Percentiles rank a stretch among this genome's conserved stretches.
Conservation (phyloP, 345 rosid species). For the Alliaria petiolata region DNA sequence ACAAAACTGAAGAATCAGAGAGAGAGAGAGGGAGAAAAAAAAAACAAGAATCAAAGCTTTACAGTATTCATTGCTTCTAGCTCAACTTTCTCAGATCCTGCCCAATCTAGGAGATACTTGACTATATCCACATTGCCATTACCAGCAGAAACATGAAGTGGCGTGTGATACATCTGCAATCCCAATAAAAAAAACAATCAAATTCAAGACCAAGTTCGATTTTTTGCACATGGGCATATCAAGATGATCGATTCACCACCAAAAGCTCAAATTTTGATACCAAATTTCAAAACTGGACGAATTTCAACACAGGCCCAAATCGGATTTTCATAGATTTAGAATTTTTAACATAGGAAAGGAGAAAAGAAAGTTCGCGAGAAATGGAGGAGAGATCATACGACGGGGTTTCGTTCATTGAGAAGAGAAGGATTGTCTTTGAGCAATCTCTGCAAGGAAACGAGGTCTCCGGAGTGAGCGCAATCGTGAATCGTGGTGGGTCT, state of each 20-base stretch:
- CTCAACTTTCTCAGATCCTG: slow-evolving; percentile 71
- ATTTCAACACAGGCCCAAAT: background rate
- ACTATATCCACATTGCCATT: slow-evolving; percentile 66
- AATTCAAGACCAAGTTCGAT: background rate
- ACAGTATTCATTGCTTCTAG: slow-evolving; percentile 89
- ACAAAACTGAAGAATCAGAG: background rate
- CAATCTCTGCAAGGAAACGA: slow-evolving; percentile 57
- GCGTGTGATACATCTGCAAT: slow-evolving; percentile 94
- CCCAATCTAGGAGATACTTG: slow-evolving; percentile 67
- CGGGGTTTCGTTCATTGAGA: slow-evolving; percentile 86
- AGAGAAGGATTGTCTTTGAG: slow-evolving; percentile 67
- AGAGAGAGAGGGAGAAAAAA: background rate
- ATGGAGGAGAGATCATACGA: slow-evolving; percentile 42
- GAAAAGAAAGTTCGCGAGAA: background rate
- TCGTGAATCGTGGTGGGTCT: slow-evolving; percentile 78
- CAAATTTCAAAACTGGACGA: no score
- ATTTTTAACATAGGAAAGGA: background rate
- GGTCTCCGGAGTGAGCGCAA: slow-evolving; percentile 89
- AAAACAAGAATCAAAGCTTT: background rate
- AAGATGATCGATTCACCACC: no score
- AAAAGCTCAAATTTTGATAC: background rate
- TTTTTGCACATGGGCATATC: no score
- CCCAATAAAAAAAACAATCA: slow-evolving; percentile 6
- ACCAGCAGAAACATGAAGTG: slow-evolving; percentile 93
- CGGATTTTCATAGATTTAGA: background rate